These are phyloP conservation scores for Eragrostis nindensis DNA, from an alignment of 176 grass and related monocot species.

Conservation along the genomic window DNA sequence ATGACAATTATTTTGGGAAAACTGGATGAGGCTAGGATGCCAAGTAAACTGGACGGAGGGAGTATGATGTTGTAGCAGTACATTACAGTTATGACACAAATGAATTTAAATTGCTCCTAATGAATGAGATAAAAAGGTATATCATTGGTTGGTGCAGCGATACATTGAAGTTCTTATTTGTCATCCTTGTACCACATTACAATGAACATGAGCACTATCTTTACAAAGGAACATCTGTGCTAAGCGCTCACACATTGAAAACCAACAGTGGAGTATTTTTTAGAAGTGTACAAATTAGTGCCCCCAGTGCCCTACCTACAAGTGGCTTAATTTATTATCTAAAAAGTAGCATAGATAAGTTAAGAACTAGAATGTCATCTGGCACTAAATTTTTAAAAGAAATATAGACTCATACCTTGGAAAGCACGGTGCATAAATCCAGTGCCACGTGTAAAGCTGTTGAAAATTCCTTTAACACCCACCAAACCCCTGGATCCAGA, in stretches of 20 bases:
- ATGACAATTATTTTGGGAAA: too few species aligned
- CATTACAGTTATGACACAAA: not conserved
- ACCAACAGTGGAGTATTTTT: not conserved
- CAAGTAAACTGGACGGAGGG: too few species aligned
- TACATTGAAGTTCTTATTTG: too few species aligned
- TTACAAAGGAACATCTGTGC: not conserved
- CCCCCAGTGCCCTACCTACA: not conserved
- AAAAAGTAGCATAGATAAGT: not conserved
- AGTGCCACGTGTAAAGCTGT: slow-evolving; percentile 94
- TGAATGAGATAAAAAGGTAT: not conserved
- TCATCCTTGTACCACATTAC: too few species aligned
- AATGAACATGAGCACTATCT: not conserved
- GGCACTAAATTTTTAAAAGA: slow-evolving; percentile 9
- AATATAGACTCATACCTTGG: slow-evolving; percentile 60
- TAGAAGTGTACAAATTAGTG: too few species aligned
- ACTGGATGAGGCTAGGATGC: too few species aligned
- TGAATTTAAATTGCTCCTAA: not conserved
- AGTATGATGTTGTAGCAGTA: not conserved
- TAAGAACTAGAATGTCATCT: slow-evolving; percentile 9
- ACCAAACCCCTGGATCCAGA: slow-evolving; percentile 86
- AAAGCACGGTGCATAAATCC: slow-evolving; percentile 99
- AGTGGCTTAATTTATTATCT: not conserved
- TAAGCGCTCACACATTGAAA: slow-evolving; percentile 4
- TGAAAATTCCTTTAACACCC: slow-evolving; percentile 95
- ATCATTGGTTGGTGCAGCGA: not conserved